These are phyloP conservation scores for Dillenia turbinata DNA, from an alignment of 164 flowering plant genomes.

Conservation along the genomic window DNA sequence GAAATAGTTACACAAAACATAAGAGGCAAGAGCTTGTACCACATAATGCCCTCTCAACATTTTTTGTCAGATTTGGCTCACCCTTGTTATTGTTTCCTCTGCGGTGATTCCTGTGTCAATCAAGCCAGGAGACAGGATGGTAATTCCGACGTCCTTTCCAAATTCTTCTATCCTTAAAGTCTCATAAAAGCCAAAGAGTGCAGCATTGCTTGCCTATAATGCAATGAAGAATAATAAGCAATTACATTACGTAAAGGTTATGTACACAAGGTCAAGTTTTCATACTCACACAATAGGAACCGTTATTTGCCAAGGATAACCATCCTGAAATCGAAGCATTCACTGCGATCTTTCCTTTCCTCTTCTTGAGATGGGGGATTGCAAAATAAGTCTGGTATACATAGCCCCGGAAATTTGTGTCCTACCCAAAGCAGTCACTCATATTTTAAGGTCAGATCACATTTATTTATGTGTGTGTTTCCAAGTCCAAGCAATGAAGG, in stretches of 20 bases:
- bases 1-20: background rate
- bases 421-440: constrained; percentile 20
- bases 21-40: no score
- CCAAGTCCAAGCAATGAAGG: no score
- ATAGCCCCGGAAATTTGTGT: constrained; percentile 57
- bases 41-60: constrained; percentile 15
- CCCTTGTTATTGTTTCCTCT: constrained; percentile 32
- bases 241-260: background rate
- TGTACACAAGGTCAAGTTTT: background rate
- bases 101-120: constrained; percentile 49
- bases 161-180: constrained; percentile 46
- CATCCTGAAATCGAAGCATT: constrained; percentile 31
- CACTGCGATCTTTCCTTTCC: constrained; percentile 41
- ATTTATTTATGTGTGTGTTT: no score
- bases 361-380: constrained; percentile 38
- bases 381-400: constrained; percentile 40
- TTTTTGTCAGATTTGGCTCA: constrained; percentile 31
- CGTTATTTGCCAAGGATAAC: constrained; percentile 32
- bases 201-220: constrained; percentile 76
- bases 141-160: constrained; percentile 33
- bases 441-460: background rate
- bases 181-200: constrained; percentile 40
- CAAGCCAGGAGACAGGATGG: constrained; percentile 58
- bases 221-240: background rate
- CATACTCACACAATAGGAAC: constrained; percentile 32